Percentiles rank a stretch among this genome's conserved stretches.
These are phyloP conservation scores for Leccinum olivaceopallidum DNA, from an alignment of 768 basidiomycete genomes.

Conservation along the genomic window DNA sequence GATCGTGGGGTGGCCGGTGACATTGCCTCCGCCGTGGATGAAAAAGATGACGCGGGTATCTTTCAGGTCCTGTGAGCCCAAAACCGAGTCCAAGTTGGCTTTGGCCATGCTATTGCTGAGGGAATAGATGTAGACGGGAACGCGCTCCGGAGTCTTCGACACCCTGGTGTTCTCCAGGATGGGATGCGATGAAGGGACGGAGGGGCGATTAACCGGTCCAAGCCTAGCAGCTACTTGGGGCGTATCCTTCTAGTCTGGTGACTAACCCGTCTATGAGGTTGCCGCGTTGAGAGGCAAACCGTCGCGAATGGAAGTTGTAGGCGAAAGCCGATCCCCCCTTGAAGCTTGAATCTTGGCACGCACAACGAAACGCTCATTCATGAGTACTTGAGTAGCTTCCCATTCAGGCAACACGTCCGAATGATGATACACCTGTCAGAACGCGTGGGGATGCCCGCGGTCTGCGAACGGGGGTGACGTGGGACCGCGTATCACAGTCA, in stretches of 20 bases:
- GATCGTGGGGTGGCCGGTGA: conserved; percentile 19
- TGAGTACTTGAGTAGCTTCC: not conserved
- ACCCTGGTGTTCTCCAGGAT: not conserved
- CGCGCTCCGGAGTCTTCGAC: too few relatives aligned
- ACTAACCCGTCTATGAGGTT: too few relatives aligned
- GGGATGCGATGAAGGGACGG: too few relatives aligned
- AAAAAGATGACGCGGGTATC: too few relatives aligned
- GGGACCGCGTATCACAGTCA: not conserved
- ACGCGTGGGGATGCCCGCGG: not conserved
- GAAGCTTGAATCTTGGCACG: not conserved
- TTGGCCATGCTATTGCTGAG: too few relatives aligned
- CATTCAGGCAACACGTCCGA: not conserved
- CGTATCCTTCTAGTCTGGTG: too few relatives aligned
- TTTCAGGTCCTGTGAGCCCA: too few relatives aligned
- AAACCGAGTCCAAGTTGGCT: too few relatives aligned
- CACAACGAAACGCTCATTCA: not conserved
- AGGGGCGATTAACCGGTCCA: too few relatives aligned
- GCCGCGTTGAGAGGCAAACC: too few relatives aligned
- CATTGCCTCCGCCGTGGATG: conserved; percentile 11
- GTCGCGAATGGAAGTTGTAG: not conserved
- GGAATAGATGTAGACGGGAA: too few relatives aligned
- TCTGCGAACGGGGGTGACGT: not conserved
- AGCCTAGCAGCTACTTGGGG: too few relatives aligned
- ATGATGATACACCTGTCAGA: not conserved
- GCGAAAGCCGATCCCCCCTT: not conserved